Conservation (phyloP, 2,329 filamentous ascomycete genomes). For the Blastomyces gilchristii region DNA sequence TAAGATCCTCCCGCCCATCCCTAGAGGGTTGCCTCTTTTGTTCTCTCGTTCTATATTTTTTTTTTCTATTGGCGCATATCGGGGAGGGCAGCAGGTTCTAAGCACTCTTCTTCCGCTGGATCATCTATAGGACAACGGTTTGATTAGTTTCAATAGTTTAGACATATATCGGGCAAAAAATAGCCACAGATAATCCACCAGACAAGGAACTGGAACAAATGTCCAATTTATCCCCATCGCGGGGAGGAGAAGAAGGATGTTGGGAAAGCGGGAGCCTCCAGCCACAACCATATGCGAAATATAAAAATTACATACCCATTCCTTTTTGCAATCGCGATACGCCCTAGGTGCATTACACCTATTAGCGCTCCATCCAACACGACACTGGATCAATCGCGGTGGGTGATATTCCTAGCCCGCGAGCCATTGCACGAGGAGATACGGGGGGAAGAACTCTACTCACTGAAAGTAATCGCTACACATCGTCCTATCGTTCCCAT, state of each 20-base stretch:
- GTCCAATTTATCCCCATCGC: too few relatives aligned
- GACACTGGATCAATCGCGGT: too few relatives aligned
- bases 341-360: conserved; percentile 49
- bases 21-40: neutral
- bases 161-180: neutral
- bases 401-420: too few relatives aligned
- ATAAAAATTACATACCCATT: conserved; percentile 57
- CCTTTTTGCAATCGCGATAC: conserved; percentile 89
- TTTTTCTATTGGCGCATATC: neutral
- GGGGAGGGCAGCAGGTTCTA: neutral
- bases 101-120: conserved; percentile 2
- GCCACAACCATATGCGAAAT: neutral
- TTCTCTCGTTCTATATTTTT: neutral
- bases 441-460: conserved; percentile 27
- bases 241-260: too few relatives aligned
- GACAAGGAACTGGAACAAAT: neutral
- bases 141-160: neutral
- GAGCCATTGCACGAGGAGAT: neutral
- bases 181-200: neutral
- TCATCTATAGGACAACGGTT: neutral
- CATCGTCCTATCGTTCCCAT: conserved; percentile 77
- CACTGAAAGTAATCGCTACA: conserved; percentile 94
- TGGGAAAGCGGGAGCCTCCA: neutral
- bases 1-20: neutral
- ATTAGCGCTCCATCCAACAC: neutral